A percentile compares a stretch with the other conserved stretches of the same genome.
Evolutionary conservation across 495 filamentous ascomycete genomes (phyloP).

Genomic region (Choiromyces venosus): DNA sequence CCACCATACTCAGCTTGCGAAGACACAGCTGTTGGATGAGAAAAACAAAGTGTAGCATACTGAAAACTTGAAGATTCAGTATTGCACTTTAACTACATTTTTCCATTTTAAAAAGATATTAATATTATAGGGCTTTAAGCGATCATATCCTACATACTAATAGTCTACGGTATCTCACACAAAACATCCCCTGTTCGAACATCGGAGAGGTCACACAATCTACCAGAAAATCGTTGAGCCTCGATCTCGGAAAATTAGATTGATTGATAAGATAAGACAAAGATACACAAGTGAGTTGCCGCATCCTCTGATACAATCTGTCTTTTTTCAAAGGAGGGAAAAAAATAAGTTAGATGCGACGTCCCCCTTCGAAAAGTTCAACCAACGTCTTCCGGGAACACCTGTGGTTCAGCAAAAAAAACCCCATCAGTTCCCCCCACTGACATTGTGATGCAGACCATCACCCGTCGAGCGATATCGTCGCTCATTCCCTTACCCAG

Average conservation of each 20-base stretch:
- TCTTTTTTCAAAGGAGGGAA: neutral
- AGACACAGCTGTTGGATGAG: too few relatives aligned
- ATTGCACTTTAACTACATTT: too few relatives aligned
- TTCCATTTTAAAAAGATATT: too few relatives aligned
- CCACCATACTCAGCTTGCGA: too few relatives aligned
- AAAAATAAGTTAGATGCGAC: slow-evolving; percentile 18
- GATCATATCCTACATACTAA: too few relatives aligned
- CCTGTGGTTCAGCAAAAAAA: slow-evolving; percentile 16
- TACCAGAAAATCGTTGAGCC: too few relatives aligned
- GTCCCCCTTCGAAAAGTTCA: neutral
- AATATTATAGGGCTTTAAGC: too few relatives aligned
- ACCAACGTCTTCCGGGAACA: slow-evolving; percentile 9
- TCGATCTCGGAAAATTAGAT: neutral
- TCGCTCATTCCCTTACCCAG: slow-evolving; percentile 36
- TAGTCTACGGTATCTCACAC: too few relatives aligned
- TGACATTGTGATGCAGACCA: slow-evolving; percentile 36
- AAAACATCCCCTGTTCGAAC: too few relatives aligned
- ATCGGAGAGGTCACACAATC: too few relatives aligned
- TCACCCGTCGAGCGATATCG: slow-evolving; percentile 37
- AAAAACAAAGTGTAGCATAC: too few relatives aligned
- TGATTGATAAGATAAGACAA: slow-evolving; percentile 28
- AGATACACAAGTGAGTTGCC: neutral
- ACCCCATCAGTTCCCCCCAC: slow-evolving; percentile 11
- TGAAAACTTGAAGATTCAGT: too few relatives aligned
- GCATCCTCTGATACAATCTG: slow-evolving; percentile 11